Conservation (phyloP, 768 basidiomycete genomes). For the Asterophora parasitica region DNA sequence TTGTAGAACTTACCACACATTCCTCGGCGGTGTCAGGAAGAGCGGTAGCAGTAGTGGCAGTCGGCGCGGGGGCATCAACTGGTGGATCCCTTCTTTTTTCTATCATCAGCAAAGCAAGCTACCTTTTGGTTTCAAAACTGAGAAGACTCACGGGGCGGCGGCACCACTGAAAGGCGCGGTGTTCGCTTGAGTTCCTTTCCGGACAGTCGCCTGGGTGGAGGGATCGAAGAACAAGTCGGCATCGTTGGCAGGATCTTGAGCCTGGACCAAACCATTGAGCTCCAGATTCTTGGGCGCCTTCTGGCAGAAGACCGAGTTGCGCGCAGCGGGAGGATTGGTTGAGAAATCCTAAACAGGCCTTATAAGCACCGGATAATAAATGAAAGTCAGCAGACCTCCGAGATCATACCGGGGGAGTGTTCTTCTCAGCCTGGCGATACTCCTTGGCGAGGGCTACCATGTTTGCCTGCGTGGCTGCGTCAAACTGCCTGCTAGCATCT, state of each 20-base stretch:
- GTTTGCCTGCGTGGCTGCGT: conserved; percentile 41
- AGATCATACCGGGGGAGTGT: conserved; percentile 47
- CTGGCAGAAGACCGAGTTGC: conserved; percentile 58
- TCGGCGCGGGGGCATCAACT: neutral
- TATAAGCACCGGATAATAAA: neutral
- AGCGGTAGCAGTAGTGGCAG: conserved; percentile 10
- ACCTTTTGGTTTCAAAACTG: neutral
- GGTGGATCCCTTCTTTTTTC: neutral
- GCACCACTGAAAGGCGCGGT: conserved; percentile 41
- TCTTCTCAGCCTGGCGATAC: conserved; percentile 55
- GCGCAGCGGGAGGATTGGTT: conserved; percentile 41
- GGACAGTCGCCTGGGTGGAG: conserved; percentile 33
- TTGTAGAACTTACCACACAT: conserved; percentile 9
- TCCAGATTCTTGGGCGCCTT: conserved; percentile 45
- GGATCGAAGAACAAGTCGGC: conserved; percentile 50
- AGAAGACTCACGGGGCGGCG: conserved; percentile 15
- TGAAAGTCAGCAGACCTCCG: neutral
- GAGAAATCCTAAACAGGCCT: conserved; percentile 42
- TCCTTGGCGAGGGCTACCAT: conserved; percentile 50
- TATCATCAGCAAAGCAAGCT: neutral
- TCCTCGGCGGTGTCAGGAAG: conserved; percentile 8
- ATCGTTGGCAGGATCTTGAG: conserved; percentile 49
- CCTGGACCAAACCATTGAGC: conserved; percentile 45
- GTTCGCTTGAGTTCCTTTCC: conserved; percentile 43
- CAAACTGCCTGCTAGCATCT: conserved; percentile 52